Base-by-base conservation (phyloP, 148 eudicot species). In the Spergularia marina region DNA sequence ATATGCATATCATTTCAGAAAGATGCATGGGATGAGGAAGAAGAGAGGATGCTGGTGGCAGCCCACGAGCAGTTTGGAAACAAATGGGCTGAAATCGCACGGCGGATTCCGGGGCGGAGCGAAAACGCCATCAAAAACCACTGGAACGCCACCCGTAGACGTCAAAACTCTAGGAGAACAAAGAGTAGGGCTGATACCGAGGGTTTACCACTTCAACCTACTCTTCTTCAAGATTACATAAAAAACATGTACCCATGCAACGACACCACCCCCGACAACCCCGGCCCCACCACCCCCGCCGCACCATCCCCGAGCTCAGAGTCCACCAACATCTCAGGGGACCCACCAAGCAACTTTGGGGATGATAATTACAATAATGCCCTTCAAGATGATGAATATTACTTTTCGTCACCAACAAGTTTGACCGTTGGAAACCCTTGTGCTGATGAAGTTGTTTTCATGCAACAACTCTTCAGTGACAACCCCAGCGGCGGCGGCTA, bases 91-190 rank as follows among this genome's bases (percentile, higher is more conserved):
- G 95, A 90, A 64, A 94, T 91, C 3, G 95, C 97, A 0, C 86
- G 87, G 71, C 18, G 41, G 25, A 88, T 94, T 17, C 91, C 93
- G 0, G 91, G 93, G 11, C 82, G 97, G 56, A 87, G 86, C 13
- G 97, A 91, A 65, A 91, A 94, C 57, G 70, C 95, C 0, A 86
- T 94, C 12, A 94, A 94, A 74, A 94, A 94, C 53, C 98, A 91
- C 65, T 94, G 95, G 97, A 91, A 94, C 72, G 95, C 93, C 4
- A 91, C 97, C 36, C 90, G 89, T 75, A 83, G 98, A 30, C 88
- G 83, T 76, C 94, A 85, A 47, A 84, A 75, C 56, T 85, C 94
- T 1, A 85, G 77, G 70, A 86, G 83, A 68, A 91, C 79, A 56
- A 88, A 86, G 14, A 64, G 15, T 1, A 67, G 58, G 25, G 41